Base-by-base conservation (phyloP, 2,329 filamentous ascomycete species). In the Neodidymelliopsis sp. region DNA sequence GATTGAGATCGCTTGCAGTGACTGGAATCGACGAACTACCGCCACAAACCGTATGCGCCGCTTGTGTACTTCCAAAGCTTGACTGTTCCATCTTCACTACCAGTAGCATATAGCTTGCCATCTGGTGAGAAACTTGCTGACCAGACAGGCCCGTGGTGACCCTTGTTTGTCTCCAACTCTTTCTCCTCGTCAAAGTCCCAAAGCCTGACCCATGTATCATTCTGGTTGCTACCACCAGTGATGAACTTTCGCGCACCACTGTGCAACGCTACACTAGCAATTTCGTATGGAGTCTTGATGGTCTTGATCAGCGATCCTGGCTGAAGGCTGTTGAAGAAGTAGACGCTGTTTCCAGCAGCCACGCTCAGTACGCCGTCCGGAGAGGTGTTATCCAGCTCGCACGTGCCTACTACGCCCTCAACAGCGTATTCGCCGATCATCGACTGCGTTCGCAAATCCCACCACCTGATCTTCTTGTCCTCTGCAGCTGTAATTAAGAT, bases 81-180 rank as follows among this genome's bases (percentile, higher is more conserved):
- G 73, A 99, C 95, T 0, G 94, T 99, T 29, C 94, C 94, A 66
- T 99, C 94, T 71, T 99, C 94, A 37, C 92, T 97, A 22, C 90
- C 94, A 1, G 94, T 99, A 1, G 92, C 94, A 69, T 97, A 99
- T 6, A 99, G 79, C 70, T 96, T 97, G 35, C 92, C 92, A 67
- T 99, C 94, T 0, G 94, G 94, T 0, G 92, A 94, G 74, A 96
- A 99, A 47, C 88, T 88, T 51, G 95, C 86, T 5, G 91, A 96
- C 94, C 94, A 99, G 54, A 99, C 94, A 1, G 93, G 93, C 2
- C 94, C 94, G 67, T 99, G 94, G 63, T 99, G 94, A 18, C 94
- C 94, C 75, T 97, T 97, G 77, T 96, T 90, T 10, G 93, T 88
- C 71, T 97, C 94, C 31, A 97, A 77, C 72, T 96, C 91, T 58